Percentiles rank a stretch among this genome's conserved stretches.
These are phyloP conservation scores for Moniliophthora roreri DNA, from an alignment of 1,284 basidiomycete species.

Conservation along the genomic window DNA sequence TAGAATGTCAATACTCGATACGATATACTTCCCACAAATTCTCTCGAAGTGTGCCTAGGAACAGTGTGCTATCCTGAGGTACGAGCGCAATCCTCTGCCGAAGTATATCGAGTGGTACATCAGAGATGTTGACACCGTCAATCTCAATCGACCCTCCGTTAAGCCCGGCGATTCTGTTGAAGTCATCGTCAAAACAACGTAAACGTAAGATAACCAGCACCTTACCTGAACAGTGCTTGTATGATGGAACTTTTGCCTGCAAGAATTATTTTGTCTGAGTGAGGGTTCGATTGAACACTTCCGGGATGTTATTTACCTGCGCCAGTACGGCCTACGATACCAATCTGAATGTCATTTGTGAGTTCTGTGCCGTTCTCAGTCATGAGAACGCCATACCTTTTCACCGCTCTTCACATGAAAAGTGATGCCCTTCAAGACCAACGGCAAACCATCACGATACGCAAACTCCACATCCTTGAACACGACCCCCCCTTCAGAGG, in stretches of 20 bases:
- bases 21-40: slow-evolving; percentile 49
- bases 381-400: slow-evolving; percentile 46
- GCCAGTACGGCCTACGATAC: slow-evolving; percentile 74
- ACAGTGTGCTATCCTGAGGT: slow-evolving; percentile 66
- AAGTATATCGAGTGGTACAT: slow-evolving; percentile 59
- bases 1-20: neutral
- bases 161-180: slow-evolving; percentile 66
- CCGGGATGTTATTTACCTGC: slow-evolving; percentile 40
- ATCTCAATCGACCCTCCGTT: slow-evolving; percentile 64
- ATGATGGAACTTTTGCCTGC: slow-evolving; percentile 76
- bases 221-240: slow-evolving; percentile 67
- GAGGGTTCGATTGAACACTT: no score
- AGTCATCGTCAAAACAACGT: slow-evolving; percentile 22
- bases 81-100: slow-evolving; percentile 68
- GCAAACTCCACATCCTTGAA: slow-evolving; percentile 64
- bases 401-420: slow-evolving; percentile 68
- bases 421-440: slow-evolving; percentile 67
- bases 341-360: slow-evolving; percentile 41
- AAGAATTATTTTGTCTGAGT: slow-evolving; percentile 6
- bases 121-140: slow-evolving; percentile 64
- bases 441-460: slow-evolving; percentile 72
- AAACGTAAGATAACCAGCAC: neutral
- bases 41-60: slow-evolving; percentile 66
- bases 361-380: neutral
- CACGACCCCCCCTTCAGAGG: slow-evolving; percentile 55